Evolutionary conservation across 2,329 filamentous ascomycete genomes (phyloP).

Genomic region (Magnaporthales sp.): DNA sequence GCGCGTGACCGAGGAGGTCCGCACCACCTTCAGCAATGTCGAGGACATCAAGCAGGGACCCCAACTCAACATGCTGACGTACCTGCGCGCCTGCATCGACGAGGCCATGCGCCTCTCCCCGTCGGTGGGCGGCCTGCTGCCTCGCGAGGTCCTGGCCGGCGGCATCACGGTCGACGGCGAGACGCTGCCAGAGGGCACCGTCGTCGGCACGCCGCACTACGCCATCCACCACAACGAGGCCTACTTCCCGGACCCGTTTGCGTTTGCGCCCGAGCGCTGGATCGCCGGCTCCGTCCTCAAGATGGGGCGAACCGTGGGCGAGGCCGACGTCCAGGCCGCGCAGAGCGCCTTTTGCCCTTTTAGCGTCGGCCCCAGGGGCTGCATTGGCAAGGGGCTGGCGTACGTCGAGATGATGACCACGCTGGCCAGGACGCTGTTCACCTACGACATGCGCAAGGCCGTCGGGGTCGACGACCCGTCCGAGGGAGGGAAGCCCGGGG

Average conservation of each 20-base stretch:
- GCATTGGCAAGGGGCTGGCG: constrained; percentile 62
- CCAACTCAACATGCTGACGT: constrained; percentile 33
- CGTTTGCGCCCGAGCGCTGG: constrained; percentile 59
- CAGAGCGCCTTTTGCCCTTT: constrained; percentile 69
- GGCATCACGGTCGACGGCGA: constrained; percentile 46
- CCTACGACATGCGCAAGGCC: constrained; percentile 51
- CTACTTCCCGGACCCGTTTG: constrained; percentile 52
- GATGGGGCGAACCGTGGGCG: constrained; percentile 28
- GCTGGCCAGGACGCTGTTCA: constrained; percentile 50
- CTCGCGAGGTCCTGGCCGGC: constrained; percentile 48
- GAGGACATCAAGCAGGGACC: constrained; percentile 48
- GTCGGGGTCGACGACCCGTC: constrained; percentile 39
- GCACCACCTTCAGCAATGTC: constrained; percentile 36
- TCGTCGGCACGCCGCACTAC: constrained; percentile 59
- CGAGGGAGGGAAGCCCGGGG: constrained; percentile 34
- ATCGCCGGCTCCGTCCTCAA: constrained; percentile 32
- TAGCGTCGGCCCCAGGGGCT: constrained; percentile 59
- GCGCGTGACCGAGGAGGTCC: constrained; percentile 41
- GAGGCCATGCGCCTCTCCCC: constrained; percentile 57
- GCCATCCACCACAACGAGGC: constrained; percentile 57
- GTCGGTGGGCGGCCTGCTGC: constrained; percentile 50
- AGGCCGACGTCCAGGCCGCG: constrained; percentile 44
- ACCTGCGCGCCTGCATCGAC: constrained; percentile 56
- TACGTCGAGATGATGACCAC: constrained; percentile 59
- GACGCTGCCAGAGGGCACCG: constrained; percentile 46